Evolutionary conservation across 768 basidiomycete species (phyloP), one percentile per base, ranked within the genome.

Genomic region (Myochromella boudieri): DNA sequence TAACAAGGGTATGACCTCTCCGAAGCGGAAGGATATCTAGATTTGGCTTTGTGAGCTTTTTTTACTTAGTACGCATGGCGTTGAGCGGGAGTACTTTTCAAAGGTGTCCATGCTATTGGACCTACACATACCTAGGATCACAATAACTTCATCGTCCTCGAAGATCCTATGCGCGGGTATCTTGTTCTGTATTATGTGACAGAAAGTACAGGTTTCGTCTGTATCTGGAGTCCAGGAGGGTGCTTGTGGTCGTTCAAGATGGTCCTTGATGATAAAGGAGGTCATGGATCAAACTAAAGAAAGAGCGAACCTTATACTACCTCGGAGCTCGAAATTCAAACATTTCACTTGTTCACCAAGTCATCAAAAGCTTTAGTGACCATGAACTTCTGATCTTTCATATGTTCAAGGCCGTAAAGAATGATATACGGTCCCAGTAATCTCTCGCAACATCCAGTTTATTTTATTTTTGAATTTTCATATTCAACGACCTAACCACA

Each of bases 11-110:
- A 61, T 88, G 86, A 2, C 87, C 86, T 22, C 62, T 69, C 36
- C 87, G 67, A 28, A 89, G 60, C 1, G 87, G 87, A 31, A 84
- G 62, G 44, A 87, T 86, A 64, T 87, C 86, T 85, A 32, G n/a
- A 18, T 41, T 38, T 29, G 21, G 33, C 42, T 15, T 34, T n/a
- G n/a, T n/a, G n/a, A n/a, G n/a, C n/a, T n/a, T n/a, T n/a, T n/a
- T n/a, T n/a, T n/a, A n/a, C n/a, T n/a, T n/a, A n/a, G n/a, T n/a
- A n/a, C 8, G 14, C 15, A 37, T 10, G 8, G 17, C 29, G n/a
- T 36, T 8, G 10, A 8, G 42, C 3, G 18, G 9, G 4, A 5
- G 24, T 22, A 10, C n/a, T 18, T 38, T 37, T 25, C 12, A 29
- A 24, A 24, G 11, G 20, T 37, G 20, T n/a, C n/a, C n/a, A n/a